These are phyloP conservation scores for Mycosphaerella sp. DNA, from an alignment of 2,329 filamentous ascomycete genomes.

Conservation along the genomic window DNA sequence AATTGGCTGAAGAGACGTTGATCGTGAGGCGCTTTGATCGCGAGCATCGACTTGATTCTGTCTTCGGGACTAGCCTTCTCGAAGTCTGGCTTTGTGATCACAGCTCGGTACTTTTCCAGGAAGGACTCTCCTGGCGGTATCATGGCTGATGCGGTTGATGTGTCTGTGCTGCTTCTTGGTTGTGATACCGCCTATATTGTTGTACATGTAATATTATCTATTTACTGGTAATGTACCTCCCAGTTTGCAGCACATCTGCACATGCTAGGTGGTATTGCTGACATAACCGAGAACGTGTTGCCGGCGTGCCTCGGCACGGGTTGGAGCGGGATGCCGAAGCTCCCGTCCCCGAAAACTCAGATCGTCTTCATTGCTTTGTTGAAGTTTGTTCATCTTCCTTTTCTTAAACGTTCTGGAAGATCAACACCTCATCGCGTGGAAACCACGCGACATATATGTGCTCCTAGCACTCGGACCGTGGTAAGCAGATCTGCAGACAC, in stretches of 20 bases:
- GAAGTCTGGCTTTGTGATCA: conserved; percentile 14
- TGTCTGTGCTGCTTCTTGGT: too few species aligned
- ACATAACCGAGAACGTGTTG: background rate
- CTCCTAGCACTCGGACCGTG: too few species aligned
- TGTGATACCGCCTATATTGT: too few species aligned
- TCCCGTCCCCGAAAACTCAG: too few species aligned
- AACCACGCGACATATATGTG: too few species aligned
- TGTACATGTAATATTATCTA: too few species aligned
- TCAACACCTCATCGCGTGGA: background rate
- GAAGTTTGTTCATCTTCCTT: too few species aligned
- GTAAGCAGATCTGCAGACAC: too few species aligned
- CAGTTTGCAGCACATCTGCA: too few species aligned
- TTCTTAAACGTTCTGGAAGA: background rate
- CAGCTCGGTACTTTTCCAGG: conserved; percentile 5
- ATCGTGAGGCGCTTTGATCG: conserved; percentile 15
- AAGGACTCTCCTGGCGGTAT: conserved; percentile 12
- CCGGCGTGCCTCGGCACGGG: background rate
- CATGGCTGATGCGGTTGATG: conserved; percentile 6
- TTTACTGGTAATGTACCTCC: too few species aligned
- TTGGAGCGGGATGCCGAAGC: background rate
- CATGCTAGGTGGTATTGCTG: too few species aligned
- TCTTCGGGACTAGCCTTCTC: conserved; percentile 20
- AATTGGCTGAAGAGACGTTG: conserved; percentile 18
- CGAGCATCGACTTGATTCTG: conserved; percentile 21
- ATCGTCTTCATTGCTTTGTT: too few species aligned